phyloP scores from a whole-genome alignment of 2,329 filamentous ascomycete genomes.

The Diaporthe helianthi region DNA sequence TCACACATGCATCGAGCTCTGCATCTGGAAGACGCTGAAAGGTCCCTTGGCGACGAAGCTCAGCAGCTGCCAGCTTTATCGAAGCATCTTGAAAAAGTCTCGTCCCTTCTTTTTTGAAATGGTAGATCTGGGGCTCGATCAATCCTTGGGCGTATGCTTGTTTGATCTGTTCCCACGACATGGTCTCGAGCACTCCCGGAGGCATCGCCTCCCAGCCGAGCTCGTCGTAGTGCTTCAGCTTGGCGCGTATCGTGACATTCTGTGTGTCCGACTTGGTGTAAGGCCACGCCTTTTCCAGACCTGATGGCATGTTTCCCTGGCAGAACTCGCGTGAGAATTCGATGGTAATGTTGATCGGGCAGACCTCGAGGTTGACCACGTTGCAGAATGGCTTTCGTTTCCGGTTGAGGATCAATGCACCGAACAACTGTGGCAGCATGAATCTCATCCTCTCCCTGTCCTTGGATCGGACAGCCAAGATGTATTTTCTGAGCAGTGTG shows the following conservation, averaged over 20 bases:
- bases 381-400: neutral
- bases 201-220: neutral
- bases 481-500: neutral
- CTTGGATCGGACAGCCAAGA: neutral
- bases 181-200: neutral
- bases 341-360: neutral
- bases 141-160: neutral
- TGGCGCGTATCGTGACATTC: accelerated
- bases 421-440: neutral
- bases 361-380: neutral
- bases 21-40: too few species aligned
- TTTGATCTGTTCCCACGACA: constrained; percentile 10
- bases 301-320: neutral
- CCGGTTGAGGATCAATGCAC: neutral
- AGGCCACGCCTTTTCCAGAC: neutral
- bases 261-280: neutral
- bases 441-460: neutral
- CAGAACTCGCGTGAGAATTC: neutral
- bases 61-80: too few species aligned
- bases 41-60: too few species aligned
- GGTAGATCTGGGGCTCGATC: neutral
- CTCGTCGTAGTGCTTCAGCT: neutral
- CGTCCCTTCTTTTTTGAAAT: too few species aligned
- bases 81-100: too few species aligned
- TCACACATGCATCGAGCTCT: too few species aligned